These are phyloP conservation scores for Aspergillus luchuensis DNA, from an alignment of 2,329 filamentous ascomycete genomes.

Conservation along the genomic window DNA sequence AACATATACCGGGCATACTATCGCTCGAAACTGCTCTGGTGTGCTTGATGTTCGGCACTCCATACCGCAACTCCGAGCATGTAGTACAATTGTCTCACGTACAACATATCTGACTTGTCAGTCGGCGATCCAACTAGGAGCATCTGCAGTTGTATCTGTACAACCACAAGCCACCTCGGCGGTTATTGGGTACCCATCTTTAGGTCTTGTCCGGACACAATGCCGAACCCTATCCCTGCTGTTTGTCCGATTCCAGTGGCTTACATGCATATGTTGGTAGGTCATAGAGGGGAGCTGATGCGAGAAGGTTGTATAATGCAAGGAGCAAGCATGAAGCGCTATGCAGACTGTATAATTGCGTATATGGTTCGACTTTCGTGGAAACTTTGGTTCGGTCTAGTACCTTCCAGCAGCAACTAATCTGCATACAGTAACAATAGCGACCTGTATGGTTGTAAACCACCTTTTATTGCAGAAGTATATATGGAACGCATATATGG, in stretches of 20 bases:
- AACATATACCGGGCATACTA: neutral
- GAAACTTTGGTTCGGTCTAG: too few species aligned
- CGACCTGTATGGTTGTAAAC: too few species aligned
- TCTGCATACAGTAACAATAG: too few species aligned
- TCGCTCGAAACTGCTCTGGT: neutral
- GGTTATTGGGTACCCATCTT: neutral
- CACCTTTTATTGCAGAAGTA: too few species aligned
- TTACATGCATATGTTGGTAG: neutral
- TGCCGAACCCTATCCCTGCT: neutral
- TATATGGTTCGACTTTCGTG: too few species aligned
- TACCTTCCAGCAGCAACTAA: too few species aligned
- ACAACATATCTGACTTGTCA: conserved; percentile 3
- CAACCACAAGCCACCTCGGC: neutral
- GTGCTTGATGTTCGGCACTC: neutral
- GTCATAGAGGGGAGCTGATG: neutral
- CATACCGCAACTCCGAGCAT: neutral
- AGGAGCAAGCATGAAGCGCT: neutral
- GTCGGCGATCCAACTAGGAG: neutral
- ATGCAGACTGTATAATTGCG: neutral
- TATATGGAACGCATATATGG: too few species aligned
- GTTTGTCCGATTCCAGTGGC: neutral
- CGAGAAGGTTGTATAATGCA: neutral
- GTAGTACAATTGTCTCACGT: neutral
- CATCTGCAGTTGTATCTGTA: neutral
- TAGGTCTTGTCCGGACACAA: neutral